Evolutionary conservation across 768 basidiomycete genomes (phyloP).

Genomic region (Grammothele lineata): DNA sequence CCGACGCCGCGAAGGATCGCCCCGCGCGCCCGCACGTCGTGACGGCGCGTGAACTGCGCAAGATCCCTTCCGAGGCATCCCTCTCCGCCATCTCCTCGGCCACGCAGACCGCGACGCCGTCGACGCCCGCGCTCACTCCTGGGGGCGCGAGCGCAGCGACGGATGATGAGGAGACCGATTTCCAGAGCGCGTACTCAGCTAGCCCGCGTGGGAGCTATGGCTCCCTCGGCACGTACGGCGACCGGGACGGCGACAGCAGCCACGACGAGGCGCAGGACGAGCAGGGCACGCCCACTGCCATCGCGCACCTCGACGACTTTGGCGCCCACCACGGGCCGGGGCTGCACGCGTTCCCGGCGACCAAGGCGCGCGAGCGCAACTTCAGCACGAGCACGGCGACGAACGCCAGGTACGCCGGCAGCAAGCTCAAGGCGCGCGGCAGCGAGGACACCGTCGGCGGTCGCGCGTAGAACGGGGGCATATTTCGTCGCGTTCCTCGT

Average conservation of each 20-base stretch:
- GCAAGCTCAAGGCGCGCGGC: constrained; percentile 26
- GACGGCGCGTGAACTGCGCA: constrained; percentile 24
- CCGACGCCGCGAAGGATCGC: constrained; percentile 10
- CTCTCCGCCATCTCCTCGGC: constrained; percentile 21
- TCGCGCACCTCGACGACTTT: constrained; percentile 27
- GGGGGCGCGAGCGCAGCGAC: constrained; percentile 34
- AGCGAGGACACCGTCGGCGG: constrained; percentile 37
- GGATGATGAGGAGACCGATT: constrained; percentile 81
- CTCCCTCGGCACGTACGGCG: constrained; percentile 30
- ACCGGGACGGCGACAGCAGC: constrained; percentile 7
- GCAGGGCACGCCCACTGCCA: constrained; percentile 21
- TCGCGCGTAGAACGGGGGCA: neutral
- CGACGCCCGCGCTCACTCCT: constrained; percentile 31
- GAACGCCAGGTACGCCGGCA: constrained; percentile 30
- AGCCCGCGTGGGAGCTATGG: constrained; percentile 68
- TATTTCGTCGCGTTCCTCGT: constrained; percentile 4
- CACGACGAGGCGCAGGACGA: constrained; percentile 1
- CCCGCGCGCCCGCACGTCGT: constrained; percentile 9
- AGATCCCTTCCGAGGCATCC: constrained; percentile 31
- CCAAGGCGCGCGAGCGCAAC: constrained; percentile 48
- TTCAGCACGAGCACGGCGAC: constrained; percentile 52
- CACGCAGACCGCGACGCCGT: constrained; percentile 24
- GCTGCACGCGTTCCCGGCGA: constrained; percentile 2
- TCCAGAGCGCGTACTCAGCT: constrained; percentile 80
- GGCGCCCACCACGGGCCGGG: constrained; percentile 11